Evolutionary conservation across 495 filamentous ascomycete species (phyloP), one percentile per base, ranked within the genome.

Genomic region (Penicillium mononematosum): DNA sequence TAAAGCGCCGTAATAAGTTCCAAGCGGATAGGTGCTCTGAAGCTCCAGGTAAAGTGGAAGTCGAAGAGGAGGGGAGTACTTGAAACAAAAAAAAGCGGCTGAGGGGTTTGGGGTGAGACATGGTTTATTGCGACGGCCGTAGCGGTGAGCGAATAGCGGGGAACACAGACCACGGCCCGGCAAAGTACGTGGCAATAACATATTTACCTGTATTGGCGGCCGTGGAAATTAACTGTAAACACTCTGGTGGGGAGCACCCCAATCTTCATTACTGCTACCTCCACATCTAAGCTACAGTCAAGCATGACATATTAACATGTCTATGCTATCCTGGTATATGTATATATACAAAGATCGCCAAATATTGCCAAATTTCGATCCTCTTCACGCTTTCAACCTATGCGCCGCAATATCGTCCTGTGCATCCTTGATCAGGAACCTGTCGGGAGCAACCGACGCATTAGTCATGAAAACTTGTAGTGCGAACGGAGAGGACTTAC

Each of bases 351-450:
- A 29, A 24, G 32, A 41, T 58, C 60, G 50, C 63, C 50, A 14
- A 7, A 29, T 32, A 19, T 27, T 36, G 34, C 24, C 19, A 12
- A 27, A 47, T 20, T 48, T 14, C 20, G 16, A 19, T 16, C n/a
- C 25, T 29, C 27, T 27, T 75, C 63, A 83, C 45, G 76, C 78
- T 50, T 82, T 83, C 39, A 78, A 62, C 59, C 80, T 70, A 51
- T 79, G 69, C 27, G 70, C 74, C 14, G 84, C 81, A 54, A 89
- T 80, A 59, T 92, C 88, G 58, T 93, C 86, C 65, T 88, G 84
- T 12, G 87, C 80, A 66, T 94, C 90, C 62, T 83, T 89, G 55
- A 91, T 76, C 46, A 94, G 76, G 71, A 91, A 94, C 61, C 90
- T 94, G 59, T 57, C 47, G 46, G 48, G 22, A 49, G 49, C 17